Evolutionary conservation across 1,139 yeast genomes (phyloP).

Genomic region (Magnusiomyces fungicola): DNA sequence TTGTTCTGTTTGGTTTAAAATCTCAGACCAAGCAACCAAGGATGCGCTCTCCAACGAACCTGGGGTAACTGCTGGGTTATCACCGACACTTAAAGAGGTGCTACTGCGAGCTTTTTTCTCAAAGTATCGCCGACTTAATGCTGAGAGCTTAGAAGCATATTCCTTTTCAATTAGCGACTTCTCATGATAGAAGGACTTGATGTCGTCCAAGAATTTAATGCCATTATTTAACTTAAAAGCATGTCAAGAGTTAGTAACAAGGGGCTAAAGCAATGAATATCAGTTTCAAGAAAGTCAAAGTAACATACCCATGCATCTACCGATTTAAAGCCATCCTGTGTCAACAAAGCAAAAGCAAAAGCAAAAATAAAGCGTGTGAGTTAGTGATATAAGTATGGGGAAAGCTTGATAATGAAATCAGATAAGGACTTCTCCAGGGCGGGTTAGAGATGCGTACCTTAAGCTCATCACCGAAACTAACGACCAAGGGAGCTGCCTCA

Average conservation of each 20-base stretch:
- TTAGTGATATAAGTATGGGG: conserved; percentile 5
- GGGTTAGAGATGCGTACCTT: conserved; percentile 26
- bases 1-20: conserved; percentile 75
- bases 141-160: conserved; percentile 60
- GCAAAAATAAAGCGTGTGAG: neutral
- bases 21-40: conserved; percentile 91
- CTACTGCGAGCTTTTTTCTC: conserved; percentile 68
- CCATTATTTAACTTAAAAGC: conserved; percentile 65
- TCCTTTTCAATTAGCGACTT: conserved; percentile 77
- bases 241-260: too few relatives aligned
- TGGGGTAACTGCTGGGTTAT: conserved; percentile 82
- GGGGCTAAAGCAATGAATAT: conserved; percentile 18
- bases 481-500: conserved; percentile 26
- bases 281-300: conserved; percentile 3
- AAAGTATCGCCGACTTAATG: conserved; percentile 61
- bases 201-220: conserved; percentile 64
- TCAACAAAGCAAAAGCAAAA: conserved; percentile 38
- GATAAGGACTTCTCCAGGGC: too few relatives aligned
- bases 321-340: conserved; percentile 69
- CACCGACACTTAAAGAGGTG: conserved; percentile 78
- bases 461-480: conserved; percentile 36
- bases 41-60: conserved; percentile 91
- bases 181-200: conserved; percentile 78
- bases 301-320: conserved; percentile 61
- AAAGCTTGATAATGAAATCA: conserved; percentile 4